These are phyloP conservation scores for Triticum monococcum DNA, from an alignment of 176 grass and related monocot species.

Conservation along the genomic window DNA sequence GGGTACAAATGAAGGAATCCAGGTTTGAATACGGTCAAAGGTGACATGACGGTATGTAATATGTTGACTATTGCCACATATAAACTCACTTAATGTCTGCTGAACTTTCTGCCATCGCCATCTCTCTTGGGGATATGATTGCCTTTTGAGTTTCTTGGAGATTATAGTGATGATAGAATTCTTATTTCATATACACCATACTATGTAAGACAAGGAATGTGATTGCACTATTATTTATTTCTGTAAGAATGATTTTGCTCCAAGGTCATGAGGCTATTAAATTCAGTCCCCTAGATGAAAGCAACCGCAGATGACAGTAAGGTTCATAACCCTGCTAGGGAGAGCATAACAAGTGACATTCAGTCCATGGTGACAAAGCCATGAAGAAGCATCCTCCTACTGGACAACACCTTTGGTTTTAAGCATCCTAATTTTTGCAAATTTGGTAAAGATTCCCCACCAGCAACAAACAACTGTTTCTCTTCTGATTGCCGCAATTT, in stretches of 20 bases:
- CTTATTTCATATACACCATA: background rate
- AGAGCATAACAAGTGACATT: background rate
- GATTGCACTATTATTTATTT: background rate
- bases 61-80: conserved; percentile 20
- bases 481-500: background rate
- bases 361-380: background rate
- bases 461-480: background rate
- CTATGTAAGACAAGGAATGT: conserved; percentile 1
- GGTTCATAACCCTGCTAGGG: background rate
- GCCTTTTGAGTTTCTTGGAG: background rate
- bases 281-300: conserved; percentile 43
- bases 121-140: background rate
- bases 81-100: conserved; percentile 7
- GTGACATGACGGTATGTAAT: conserved; percentile 42
- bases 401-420: background rate
- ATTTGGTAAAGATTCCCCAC: background rate
- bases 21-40: conserved; percentile 45
- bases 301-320: conserved; percentile 43
- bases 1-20: conserved; percentile 42
- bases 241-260: background rate
- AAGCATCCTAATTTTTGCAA: background rate
- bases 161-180: conserved; percentile 8
- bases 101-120: conserved; percentile 11
- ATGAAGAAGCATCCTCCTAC: background rate
- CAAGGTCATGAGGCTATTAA: conserved; percentile 12